Conservation (phyloP, 2,329 filamentous ascomycete species). For the Aspergillus viridinutans region DNA sequence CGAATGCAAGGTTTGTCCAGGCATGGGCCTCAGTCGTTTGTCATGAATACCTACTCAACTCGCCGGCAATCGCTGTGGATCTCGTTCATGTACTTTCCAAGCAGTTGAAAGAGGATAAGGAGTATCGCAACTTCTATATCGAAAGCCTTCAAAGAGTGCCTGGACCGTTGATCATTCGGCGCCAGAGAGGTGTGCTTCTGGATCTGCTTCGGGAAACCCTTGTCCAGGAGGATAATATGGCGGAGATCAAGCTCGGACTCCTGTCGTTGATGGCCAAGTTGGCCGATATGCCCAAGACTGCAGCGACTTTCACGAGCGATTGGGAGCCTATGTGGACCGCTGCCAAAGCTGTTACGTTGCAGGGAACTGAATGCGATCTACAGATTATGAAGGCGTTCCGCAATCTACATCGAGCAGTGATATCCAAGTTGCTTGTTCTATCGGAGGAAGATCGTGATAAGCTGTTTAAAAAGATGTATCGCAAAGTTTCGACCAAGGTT, state of each 20-base stretch:
- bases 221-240: slow-evolving; percentile 22
- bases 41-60: slow-evolving; percentile 36
- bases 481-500: slow-evolving; percentile 25
- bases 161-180: slow-evolving; percentile 33
- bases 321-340: slow-evolving; percentile 35
- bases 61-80: slow-evolving; percentile 31
- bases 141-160: slow-evolving; percentile 37
- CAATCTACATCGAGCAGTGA: slow-evolving; percentile 31
- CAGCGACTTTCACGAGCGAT: slow-evolving; percentile 32
- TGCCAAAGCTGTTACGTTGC: slow-evolving; percentile 30
- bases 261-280: slow-evolving; percentile 39
- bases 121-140: slow-evolving; percentile 27
- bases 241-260: slow-evolving; percentile 28
- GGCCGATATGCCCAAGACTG: slow-evolving; percentile 37
- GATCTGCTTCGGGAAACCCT: slow-evolving; percentile 33
- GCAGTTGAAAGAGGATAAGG: slow-evolving; percentile 26
- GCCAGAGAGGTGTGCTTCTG: slow-evolving; percentile 30
- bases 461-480: slow-evolving; percentile 33
- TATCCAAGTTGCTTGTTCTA: slow-evolving; percentile 31
- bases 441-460: slow-evolving; percentile 32
- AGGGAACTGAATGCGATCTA: slow-evolving; percentile 29
- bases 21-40: slow-evolving; percentile 37
- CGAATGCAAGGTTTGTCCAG: slow-evolving; percentile 31
- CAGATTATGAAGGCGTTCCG: slow-evolving; percentile 36
- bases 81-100: slow-evolving; percentile 31